Evolutionary conservation across 805 yeast genomes (phyloP).

Genomic region (Scheffersomyces amazonensis): DNA sequence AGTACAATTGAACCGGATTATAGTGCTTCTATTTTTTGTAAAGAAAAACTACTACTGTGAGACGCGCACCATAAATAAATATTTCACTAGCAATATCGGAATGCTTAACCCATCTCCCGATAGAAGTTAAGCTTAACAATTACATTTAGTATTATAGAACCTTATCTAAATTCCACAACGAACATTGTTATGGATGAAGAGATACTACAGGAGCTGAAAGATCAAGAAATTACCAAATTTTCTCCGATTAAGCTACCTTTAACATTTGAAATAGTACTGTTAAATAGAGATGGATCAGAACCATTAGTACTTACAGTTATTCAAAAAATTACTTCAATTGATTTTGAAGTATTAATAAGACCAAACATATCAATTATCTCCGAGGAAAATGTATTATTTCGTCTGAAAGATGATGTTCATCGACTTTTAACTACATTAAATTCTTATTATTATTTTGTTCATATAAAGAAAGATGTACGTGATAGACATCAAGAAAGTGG

Average conservation of each 20-base stretch:
- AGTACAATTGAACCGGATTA: too few species aligned
- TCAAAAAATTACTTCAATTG: conserved; percentile 5
- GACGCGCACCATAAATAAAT: too few species aligned
- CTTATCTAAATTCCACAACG: too few species aligned
- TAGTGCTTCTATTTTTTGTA: too few species aligned
- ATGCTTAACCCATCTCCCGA: too few species aligned
- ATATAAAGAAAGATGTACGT: conserved; percentile 7
- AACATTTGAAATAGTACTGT: background rate
- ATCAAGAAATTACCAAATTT: too few species aligned
- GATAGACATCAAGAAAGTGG: conserved; percentile 12
- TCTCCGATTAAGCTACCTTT: background rate
- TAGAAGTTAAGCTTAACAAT: too few species aligned
- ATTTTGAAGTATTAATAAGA: background rate
- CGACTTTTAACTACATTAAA: conserved; percentile 5
- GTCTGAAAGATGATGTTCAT: conserved; percentile 4
- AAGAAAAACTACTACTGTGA: too few species aligned
- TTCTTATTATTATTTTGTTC: conserved; percentile 11
- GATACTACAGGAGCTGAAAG: too few species aligned
- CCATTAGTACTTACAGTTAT: conserved; percentile 9
- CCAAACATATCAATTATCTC: background rate
- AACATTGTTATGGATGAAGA: too few species aligned
- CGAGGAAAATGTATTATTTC: conserved; percentile 6
- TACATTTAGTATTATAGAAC: too few species aligned
- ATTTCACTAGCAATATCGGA: too few species aligned
- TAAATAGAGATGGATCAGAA: background rate